phyloP scores from a whole-genome alignment of 345 rosid species.

The Melaleuca alternifolia region DNA sequence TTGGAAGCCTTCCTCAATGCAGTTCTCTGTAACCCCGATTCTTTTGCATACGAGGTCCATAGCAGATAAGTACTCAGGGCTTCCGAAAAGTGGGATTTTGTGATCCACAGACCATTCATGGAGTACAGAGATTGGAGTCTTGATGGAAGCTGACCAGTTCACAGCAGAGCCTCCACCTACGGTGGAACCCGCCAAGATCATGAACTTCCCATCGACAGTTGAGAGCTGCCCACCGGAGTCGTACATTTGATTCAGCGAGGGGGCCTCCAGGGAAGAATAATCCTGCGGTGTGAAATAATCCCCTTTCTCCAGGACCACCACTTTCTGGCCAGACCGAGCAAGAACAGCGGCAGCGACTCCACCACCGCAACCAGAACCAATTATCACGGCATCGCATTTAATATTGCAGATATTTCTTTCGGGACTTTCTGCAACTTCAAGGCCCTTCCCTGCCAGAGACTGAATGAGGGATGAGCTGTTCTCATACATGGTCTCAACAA shows the following conservation, averaged over 20 bases:
- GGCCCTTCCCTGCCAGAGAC: conserved; percentile 5
- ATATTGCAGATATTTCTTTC: neutral
- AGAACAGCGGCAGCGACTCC: conserved; percentile 12
- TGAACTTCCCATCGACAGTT: conserved; percentile 4
- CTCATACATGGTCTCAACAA: conserved; percentile 34
- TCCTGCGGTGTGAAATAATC: conserved; percentile 5
- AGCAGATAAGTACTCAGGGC: neutral
- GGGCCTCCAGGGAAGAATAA: conserved; percentile 10
- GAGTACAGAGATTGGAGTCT: conserved; percentile 7
- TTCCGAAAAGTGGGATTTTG: conserved; percentile 6
- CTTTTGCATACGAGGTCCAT: conserved; percentile 8
- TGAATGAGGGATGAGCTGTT: neutral
- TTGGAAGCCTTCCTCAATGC: conserved; percentile 5
- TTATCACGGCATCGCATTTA: conserved; percentile 4
- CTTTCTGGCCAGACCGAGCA: conserved; percentile 9
- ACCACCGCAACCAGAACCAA: conserved; percentile 14
- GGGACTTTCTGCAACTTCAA: neutral
- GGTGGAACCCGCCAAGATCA: conserved; percentile 6
- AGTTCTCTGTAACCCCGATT: conserved; percentile 1
- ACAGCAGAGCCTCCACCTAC: conserved; percentile 13
- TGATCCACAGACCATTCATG: conserved; percentile 9
- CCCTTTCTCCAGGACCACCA: conserved; percentile 13
- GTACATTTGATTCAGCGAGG: conserved; percentile 2
- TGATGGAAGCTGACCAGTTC: conserved; percentile 12
- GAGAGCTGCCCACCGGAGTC: conserved; percentile 4